phyloP scores from a whole-genome alignment of 768 basidiomycete genomes.

The Lyophyllum shimeji region DNA sequence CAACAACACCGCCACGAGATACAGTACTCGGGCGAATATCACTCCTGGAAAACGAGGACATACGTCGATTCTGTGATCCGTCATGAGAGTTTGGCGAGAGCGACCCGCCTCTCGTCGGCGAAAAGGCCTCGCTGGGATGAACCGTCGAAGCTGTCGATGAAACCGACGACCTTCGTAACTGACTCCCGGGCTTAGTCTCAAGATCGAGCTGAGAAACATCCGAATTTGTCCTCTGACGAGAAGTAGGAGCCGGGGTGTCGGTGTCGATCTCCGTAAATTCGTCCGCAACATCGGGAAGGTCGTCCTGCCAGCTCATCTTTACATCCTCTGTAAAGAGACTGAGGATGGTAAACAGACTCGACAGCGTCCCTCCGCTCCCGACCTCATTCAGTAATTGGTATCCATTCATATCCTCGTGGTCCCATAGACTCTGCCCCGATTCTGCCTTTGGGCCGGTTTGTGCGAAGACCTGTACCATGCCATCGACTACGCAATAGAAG shows the following conservation, averaged over 20 bases:
- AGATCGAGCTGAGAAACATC: constrained; percentile 67
- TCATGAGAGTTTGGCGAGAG: constrained; percentile 26
- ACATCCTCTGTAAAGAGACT: constrained; percentile 95
- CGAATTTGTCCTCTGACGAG: constrained; percentile 48
- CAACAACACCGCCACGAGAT: constrained; percentile 79
- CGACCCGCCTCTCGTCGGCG: constrained; percentile 25
- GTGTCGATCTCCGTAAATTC: constrained; percentile 24
- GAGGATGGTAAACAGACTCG: constrained; percentile 95
- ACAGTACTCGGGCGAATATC: constrained; percentile 23
- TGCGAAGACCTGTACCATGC: constrained; percentile 93
- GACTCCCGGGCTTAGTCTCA: constrained; percentile 25
- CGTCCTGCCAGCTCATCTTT: constrained; percentile 89
- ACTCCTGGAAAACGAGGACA: constrained; percentile 19
- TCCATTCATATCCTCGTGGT: constrained; percentile 88
- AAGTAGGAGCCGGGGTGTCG: constrained; percentile 22
- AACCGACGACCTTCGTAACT: constrained; percentile 50
- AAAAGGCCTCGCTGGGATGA: constrained; percentile 40
- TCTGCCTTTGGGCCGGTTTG: constrained; percentile 56
- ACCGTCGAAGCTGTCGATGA: constrained; percentile 74
- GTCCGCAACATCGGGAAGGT: constrained; percentile 33
- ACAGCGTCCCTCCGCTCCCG: constrained; percentile 91
- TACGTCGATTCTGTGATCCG: constrained; percentile 18
- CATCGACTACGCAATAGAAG: constrained; percentile 98
- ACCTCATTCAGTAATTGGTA: constrained; percentile 97
- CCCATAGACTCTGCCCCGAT: constrained; percentile 60